Base-by-base conservation (phyloP, 306 rosid genomes). In the Vigna angularis region DNA sequence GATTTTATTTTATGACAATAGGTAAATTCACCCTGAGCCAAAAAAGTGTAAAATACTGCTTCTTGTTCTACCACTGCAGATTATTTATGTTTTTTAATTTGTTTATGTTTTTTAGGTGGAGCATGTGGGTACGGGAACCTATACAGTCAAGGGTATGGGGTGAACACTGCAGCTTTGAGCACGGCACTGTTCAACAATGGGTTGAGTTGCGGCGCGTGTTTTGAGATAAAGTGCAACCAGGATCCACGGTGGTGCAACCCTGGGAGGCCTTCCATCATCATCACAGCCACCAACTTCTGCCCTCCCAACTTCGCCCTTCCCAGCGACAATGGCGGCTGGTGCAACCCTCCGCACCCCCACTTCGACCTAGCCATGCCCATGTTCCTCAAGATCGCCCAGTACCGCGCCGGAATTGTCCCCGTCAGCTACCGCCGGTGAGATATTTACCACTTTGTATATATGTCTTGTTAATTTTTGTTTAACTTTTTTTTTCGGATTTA, bases 291-390 rank as follows among this genome's bases (percentile, higher is more conserved):
- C 64, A 92, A 92, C 75, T 92, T 92, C 62, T 92, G 96, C 65
- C 97, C 97, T 12, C 97, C 97, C 0, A 92, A 92, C 78, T 86
- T 56, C 34, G 96, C 97, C 40, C 91, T 65, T 0, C 86, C 92
- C n/a, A 89, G 65, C 61, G 97, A 92, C 85, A 80, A 92, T 51
- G 97, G 97, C 51, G 97, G 97, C 13, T 92, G 97, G 97, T 90
- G 96, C 83, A 90, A 92, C 83, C 97, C 97, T 7, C 97, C 97
- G 24, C 88, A 93, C 24, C 44, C 89, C 6, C 96, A 92, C 77
- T 92, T 92, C 79, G 97, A 92, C 64, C 97, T 92, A 58, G 93
- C 97, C 78, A 92, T 92, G 97, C 97, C 97, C 47, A 80, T 87
- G 87, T 90, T 86, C 81, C 96, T 92, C 78, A 89, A 92, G 83